These are phyloP conservation scores for Alopecurus myosuroides DNA, from an alignment of 176 grass and related monocot genomes.

Conservation along the genomic window DNA sequence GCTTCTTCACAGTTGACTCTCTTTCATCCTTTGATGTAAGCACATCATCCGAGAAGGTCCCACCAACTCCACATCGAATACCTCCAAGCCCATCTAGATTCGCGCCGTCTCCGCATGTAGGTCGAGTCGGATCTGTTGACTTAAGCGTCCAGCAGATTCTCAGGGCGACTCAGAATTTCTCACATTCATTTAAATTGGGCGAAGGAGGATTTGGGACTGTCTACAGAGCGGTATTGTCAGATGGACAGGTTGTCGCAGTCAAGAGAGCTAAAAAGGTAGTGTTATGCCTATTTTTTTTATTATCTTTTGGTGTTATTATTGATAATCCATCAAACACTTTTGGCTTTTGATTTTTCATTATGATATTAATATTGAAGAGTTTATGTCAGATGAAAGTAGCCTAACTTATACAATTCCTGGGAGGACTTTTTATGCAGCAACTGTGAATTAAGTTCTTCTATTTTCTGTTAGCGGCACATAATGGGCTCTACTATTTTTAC, in stretches of 20 bases:
- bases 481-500: constrained; percentile 18
- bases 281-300: neutral
- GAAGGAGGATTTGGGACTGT: constrained; percentile 98
- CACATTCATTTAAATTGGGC: constrained; percentile 71
- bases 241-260: constrained; percentile 71
- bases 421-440: neutral
- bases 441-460: constrained; percentile 12
- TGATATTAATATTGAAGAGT: neutral
- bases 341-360: neutral
- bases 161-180: constrained; percentile 90
- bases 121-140: constrained; percentile 64
- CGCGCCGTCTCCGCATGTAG: constrained; percentile 66
- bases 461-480: neutral
- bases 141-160: constrained; percentile 73
- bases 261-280: constrained; percentile 99
- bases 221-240: constrained; percentile 74
- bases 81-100: constrained; percentile 99
- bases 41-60: constrained; percentile 79
- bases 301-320: constrained; percentile 13
- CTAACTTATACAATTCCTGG: neutral
- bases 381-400: neutral
- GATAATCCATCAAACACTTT: neutral
- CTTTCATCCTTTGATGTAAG: constrained; percentile 68
- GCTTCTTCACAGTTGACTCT: constrained; percentile 53
- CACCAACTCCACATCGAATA: constrained; percentile 62